phyloP scores from a whole-genome alignment of 129 eudicot species.

The Flaveria ramosissima region DNA sequence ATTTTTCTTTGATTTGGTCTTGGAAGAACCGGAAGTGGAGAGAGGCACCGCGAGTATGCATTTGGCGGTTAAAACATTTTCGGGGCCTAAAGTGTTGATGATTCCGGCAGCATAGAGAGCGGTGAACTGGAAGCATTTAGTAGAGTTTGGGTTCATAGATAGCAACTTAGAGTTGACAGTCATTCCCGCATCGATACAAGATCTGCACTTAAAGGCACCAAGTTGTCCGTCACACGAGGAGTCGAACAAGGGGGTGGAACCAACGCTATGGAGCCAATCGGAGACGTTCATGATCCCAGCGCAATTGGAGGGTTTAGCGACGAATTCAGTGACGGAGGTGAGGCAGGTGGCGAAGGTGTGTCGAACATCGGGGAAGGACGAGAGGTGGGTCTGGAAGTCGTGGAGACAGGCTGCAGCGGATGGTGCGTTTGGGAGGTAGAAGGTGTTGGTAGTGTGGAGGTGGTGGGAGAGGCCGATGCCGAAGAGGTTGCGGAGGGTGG shows the following conservation, averaged over 20 bases:
- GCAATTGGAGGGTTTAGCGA: conserved; percentile 44
- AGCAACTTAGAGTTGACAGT: conserved; percentile 50
- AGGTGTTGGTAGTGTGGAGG: conserved; percentile 56
- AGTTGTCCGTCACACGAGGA: conserved; percentile 52
- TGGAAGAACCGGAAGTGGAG: conserved; percentile 14
- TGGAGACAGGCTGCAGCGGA: conserved; percentile 52
- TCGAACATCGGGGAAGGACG: conserved; percentile 18
- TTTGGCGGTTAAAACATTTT: conserved; percentile 44
- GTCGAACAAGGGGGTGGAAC: conserved; percentile 34
- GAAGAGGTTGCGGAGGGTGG: conserved; percentile 59
- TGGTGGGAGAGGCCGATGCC: conserved; percentile 65
- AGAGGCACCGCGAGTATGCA: conserved; percentile 61
- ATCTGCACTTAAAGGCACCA: conserved; percentile 43
- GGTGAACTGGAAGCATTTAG: conserved; percentile 63
- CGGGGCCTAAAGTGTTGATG: conserved; percentile 60
- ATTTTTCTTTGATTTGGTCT: conserved; percentile 7
- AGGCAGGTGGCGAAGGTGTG: conserved; percentile 40
- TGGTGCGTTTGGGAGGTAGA: conserved; percentile 47
- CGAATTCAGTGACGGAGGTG: conserved; percentile 38
- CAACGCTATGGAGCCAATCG: conserved; percentile 48
- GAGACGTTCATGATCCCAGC: conserved; percentile 43
- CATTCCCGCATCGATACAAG: conserved; percentile 60
- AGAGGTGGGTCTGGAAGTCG: conserved; percentile 43
- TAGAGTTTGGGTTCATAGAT: conserved; percentile 46
- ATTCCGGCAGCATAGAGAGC: conserved; percentile 69